A percentile compares a stretch with the other conserved stretches of the same genome.
These are phyloP conservation scores for Canavalia gladiata DNA, from an alignment of 306 rosid species.

Conservation along the genomic window DNA sequence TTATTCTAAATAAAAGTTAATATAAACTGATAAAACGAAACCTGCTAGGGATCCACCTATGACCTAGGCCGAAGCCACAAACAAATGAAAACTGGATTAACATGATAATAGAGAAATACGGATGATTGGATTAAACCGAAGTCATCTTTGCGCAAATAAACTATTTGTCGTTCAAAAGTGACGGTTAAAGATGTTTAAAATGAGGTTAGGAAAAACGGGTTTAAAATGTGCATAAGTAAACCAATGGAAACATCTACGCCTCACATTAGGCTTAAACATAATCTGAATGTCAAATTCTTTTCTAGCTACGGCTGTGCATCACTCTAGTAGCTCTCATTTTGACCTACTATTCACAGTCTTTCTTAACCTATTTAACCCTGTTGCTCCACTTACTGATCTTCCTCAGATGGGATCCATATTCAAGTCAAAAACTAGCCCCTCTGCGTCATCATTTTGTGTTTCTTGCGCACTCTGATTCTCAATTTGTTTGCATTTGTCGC, in stretches of 20 bases:
- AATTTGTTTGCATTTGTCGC: not conserved
- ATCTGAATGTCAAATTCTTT: no score
- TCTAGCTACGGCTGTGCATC: not conserved
- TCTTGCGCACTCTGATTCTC: not conserved
- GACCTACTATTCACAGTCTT: no score
- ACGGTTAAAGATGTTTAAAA: not conserved
- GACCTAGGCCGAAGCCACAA: not conserved
- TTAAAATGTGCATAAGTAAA: not conserved
- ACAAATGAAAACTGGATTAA: not conserved
- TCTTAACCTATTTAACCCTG: no score
- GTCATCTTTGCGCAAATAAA: not conserved
- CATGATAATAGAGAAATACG: not conserved
- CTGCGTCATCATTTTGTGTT: not conserved
- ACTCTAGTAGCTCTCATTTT: not conserved
- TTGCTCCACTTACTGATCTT: not conserved
- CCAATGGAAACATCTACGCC: not conserved
- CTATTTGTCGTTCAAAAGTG: not conserved
- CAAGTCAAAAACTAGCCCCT: not conserved
- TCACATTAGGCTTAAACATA: not conserved
- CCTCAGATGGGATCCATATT: conserved; percentile 26
- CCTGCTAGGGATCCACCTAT: not conserved
- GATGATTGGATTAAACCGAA: not conserved
- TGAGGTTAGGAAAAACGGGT: no score
- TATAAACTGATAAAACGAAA: not conserved
- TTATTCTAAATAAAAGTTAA: not conserved